phyloP scores from a whole-genome alignment of 768 basidiomycete genomes.

The Crepidotus variabilis region DNA sequence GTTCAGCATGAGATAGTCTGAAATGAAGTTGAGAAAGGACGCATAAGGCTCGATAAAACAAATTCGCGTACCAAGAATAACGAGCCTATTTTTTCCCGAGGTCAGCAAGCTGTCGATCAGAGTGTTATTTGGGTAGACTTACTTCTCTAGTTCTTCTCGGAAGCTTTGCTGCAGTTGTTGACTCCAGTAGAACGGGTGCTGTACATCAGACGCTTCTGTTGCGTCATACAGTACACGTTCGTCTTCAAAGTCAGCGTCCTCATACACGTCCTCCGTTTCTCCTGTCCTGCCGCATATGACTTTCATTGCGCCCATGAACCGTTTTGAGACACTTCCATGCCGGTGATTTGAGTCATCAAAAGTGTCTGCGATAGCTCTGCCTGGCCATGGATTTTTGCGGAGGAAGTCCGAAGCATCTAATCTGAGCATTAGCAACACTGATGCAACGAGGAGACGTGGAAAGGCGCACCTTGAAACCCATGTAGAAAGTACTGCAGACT shows the following conservation, averaged over 20 bases:
- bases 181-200: slow-evolving; percentile 80
- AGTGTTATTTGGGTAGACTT: slow-evolving; percentile 18
- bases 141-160: slow-evolving; percentile 88
- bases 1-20: slow-evolving; percentile 90
- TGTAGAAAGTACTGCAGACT: slow-evolving; percentile 88
- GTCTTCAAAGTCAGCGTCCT: slow-evolving; percentile 74
- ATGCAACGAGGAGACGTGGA: background rate
- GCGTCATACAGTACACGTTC: slow-evolving; percentile 66
- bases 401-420: slow-evolving; percentile 86
- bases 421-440: background rate
- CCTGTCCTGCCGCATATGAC: slow-evolving; percentile 86
- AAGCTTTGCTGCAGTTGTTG: slow-evolving; percentile 75
- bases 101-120: background rate
- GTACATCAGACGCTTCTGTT: slow-evolving; percentile 50
- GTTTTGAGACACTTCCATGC: slow-evolving; percentile 64
- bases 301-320: slow-evolving; percentile 63
- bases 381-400: slow-evolving; percentile 84
- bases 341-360: slow-evolving; percentile 83
- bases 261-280: slow-evolving; percentile 61
- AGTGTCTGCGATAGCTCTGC: slow-evolving; percentile 77
- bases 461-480: slow-evolving; percentile 63
- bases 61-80: slow-evolving; percentile 61
- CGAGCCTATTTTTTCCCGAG: slow-evolving; percentile 49
- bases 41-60: slow-evolving; percentile 2
- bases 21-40: background rate